Evolutionary conservation across 2,329 filamentous ascomycete species (phyloP).

Genomic region (Verticillium isaacii): DNA sequence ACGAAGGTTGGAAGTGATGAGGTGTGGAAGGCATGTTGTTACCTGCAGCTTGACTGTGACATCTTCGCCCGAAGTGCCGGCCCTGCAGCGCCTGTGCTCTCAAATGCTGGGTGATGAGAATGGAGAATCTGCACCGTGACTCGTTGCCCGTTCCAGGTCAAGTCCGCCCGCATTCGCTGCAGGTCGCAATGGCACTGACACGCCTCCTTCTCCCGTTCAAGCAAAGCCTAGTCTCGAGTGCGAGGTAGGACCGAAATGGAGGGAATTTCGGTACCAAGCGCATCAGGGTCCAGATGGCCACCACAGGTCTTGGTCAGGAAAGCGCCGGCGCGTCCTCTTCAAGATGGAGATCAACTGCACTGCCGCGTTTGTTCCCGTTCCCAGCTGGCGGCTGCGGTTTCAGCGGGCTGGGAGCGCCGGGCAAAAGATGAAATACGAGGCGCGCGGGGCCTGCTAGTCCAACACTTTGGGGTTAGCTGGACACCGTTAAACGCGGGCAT

Average conservation of each 20-base stretch:
- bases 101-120: background rate
- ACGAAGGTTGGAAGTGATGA: background rate
- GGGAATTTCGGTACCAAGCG: background rate
- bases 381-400: conserved; percentile 5
- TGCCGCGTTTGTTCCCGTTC: conserved; percentile 9
- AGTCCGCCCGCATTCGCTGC: background rate
- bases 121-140: background rate
- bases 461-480: conserved; percentile 13
- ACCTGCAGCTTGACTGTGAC: background rate
- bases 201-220: background rate
- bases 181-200: background rate
- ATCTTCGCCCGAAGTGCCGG: background rate
- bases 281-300: background rate
- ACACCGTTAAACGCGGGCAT: conserved; percentile 22
- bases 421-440: conserved; percentile 8
- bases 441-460: conserved; percentile 5
- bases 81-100: background rate
- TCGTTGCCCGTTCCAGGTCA: background rate
- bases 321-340: background rate
- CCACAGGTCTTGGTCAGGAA: background rate
- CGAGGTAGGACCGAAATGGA: background rate
- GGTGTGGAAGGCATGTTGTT: background rate
- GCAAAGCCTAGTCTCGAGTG: background rate
- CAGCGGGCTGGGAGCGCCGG: background rate
- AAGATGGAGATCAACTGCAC: conserved; percentile 2